phyloP scores from a whole-genome alignment of 1,284 basidiomycete genomes.

The Coniophora puteana region DNA sequence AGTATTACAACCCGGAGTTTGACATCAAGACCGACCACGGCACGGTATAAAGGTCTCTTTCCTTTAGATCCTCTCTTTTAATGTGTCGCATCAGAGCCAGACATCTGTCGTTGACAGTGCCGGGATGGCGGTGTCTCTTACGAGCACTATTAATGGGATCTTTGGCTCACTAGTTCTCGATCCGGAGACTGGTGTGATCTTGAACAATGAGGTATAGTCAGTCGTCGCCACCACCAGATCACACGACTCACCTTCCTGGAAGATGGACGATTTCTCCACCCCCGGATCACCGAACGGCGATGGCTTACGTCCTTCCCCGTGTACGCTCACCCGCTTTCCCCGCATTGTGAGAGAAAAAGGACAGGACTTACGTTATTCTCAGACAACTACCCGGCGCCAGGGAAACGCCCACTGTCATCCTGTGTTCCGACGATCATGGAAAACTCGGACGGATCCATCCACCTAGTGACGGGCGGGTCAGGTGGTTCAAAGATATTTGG shows the following conservation, averaged over 20 bases:
- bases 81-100: constrained; percentile 57
- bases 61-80: constrained; percentile 6
- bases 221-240: constrained; percentile 6
- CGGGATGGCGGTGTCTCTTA: constrained; percentile 84
- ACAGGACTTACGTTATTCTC: constrained; percentile 2
- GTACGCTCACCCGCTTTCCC: constrained; percentile 34
- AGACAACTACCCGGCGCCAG: constrained; percentile 86
- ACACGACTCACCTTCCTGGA: not conserved
- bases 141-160: constrained; percentile 83
- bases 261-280: constrained; percentile 88
- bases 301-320: constrained; percentile 83
- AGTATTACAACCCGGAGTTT: constrained; percentile 83
- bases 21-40: constrained; percentile 82
- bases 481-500: constrained; percentile 88
- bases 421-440: constrained; percentile 82
- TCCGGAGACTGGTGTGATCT: constrained; percentile 78
- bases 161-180: constrained; percentile 90
- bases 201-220: constrained; percentile 86
- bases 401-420: constrained; percentile 87
- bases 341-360: constrained; percentile 1
- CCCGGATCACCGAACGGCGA: constrained; percentile 81
- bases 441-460: constrained; percentile 65
- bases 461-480: constrained; percentile 76
- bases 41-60: constrained; percentile 54
- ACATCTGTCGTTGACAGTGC: constrained; percentile 76